Evolutionary conservation across 495 filamentous ascomycete genomes (phyloP).

Genomic region (Rhizodiscina lignyota): DNA sequence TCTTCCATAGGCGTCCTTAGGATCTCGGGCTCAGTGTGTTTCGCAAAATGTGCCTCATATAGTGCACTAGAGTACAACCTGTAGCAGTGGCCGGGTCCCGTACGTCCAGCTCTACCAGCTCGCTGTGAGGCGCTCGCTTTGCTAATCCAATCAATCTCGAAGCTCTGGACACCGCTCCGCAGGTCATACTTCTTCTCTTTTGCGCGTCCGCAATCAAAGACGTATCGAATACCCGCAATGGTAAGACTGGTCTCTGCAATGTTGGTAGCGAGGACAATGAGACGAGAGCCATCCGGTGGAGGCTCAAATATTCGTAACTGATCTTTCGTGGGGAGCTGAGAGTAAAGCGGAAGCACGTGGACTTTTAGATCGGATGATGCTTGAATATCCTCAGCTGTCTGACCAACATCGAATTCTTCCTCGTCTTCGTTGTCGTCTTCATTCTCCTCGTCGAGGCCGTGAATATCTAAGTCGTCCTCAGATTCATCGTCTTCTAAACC

Average conservation of each 20-base stretch:
- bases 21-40: slow-evolving; percentile 80
- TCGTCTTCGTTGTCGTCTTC: no score
- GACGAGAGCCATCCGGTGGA: slow-evolving; percentile 65
- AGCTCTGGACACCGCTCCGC: slow-evolving; percentile 80
- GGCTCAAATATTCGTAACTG: slow-evolving; percentile 87
- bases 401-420: slow-evolving; percentile 41
- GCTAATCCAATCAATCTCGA: slow-evolving; percentile 90
- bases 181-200: slow-evolving; percentile 84
- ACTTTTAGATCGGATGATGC: slow-evolving; percentile 48
- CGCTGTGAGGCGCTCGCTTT: slow-evolving; percentile 91
- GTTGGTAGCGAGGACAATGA: slow-evolving; percentile 90
- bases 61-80: slow-evolving; percentile 85
- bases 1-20: slow-evolving; percentile 82
- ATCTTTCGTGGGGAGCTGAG: slow-evolving; percentile 81
- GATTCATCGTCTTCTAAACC: slow-evolving; percentile 18
- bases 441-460: slow-evolving; percentile 24
- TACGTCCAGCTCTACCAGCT: slow-evolving; percentile 87
- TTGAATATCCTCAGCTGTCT: slow-evolving; percentile 24
- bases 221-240: slow-evolving; percentile 88
- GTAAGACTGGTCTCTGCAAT: slow-evolving; percentile 95
- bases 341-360: slow-evolving; percentile 84
- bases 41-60: slow-evolving; percentile 76
- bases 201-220: slow-evolving; percentile 82
- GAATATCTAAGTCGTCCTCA: slow-evolving; percentile 24
- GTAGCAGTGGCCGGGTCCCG: slow-evolving; percentile 92